These are phyloP conservation scores for Exophiala bonariae DNA, from an alignment of 2,329 filamentous ascomycete species.

Conservation along the genomic window DNA sequence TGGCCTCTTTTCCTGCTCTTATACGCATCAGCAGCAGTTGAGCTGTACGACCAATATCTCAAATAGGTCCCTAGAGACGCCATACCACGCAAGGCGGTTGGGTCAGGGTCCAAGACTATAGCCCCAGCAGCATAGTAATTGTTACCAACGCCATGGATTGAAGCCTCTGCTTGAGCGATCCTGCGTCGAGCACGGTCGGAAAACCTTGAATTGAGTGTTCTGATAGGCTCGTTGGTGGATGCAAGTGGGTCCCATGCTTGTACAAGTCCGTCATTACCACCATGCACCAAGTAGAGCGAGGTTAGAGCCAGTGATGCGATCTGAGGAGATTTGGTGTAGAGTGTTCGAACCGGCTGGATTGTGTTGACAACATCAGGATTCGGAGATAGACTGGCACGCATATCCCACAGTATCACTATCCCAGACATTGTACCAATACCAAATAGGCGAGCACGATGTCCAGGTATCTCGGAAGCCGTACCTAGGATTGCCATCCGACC, in stretches of 20 bases:
- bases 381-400: slow-evolving; percentile 63
- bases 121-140: slow-evolving; percentile 81
- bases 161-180: slow-evolving; percentile 65
- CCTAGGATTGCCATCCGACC: slow-evolving; percentile 42
- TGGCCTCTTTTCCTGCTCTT: slow-evolving; percentile 76
- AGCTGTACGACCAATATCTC: slow-evolving; percentile 92
- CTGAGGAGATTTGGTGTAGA: slow-evolving; percentile 86
- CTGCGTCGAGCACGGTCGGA: slow-evolving; percentile 79
- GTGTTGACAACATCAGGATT: slow-evolving; percentile 57
- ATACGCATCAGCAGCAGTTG: slow-evolving; percentile 70
- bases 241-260: slow-evolving; percentile 96
- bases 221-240: slow-evolving; percentile 73
- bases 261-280: slow-evolving; percentile 90
- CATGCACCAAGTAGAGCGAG: slow-evolving; percentile 85
- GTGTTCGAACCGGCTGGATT: slow-evolving; percentile 72
- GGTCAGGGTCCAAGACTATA: slow-evolving; percentile 82
- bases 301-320: slow-evolving; percentile 81
- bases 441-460: slow-evolving; percentile 77
- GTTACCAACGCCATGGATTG: slow-evolving; percentile 66
- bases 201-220: slow-evolving; percentile 83
- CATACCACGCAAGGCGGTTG: slow-evolving; percentile 80
- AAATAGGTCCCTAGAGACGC: slow-evolving; percentile 84
- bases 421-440: slow-evolving; percentile 79
- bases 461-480: slow-evolving; percentile 67
- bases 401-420: slow-evolving; percentile 79